Base-by-base conservation (phyloP, 1,284 basidiomycete species). In the Cystobasidium sp. region DNA sequence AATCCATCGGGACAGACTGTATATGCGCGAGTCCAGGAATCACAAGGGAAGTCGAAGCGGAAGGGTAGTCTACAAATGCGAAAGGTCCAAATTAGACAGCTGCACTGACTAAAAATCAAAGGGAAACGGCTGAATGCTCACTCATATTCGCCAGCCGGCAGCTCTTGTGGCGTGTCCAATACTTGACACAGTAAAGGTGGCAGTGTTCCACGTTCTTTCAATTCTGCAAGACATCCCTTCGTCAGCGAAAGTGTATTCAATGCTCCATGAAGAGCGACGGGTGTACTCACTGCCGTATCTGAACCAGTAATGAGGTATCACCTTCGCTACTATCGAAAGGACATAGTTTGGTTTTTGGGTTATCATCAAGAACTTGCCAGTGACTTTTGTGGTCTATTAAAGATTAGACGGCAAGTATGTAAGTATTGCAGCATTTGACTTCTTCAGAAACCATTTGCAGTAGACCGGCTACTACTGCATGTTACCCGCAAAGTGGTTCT, bases 1-100 rank as follows among this genome's bases (percentile, higher is more conserved):
- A 61, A 20, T 37, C 20, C 46, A 6, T 51, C 62, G 14, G 59
- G 59, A 49, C 49, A 49, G 44, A 51, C 62, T 31, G 49, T 49
- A 51, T 49, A 49, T n/a, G 46, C 31, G 9, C 62, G 20, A 37
- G 9, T 44, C 62, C 62, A 65, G 1, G 31, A 51, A 49, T 49
- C 44, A 24, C 62, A 65, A 18, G 62, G 62, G 20, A 65, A 37
- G 14, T 65, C 62, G 46, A 65, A 65, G 22, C n/a, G 14, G 31
- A 65, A 65, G 14, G 62, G 62, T 20, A 65, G 20, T 65, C 62
- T 65, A 31, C 10, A 24, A 6, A 20, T 8, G 31, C 6, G 39
- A 31, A 61, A 31, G 58, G n/a, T 31, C 14, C 14, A 37, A 31
- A 31, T 9, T 43, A 31, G 20, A 55, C 20, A 47, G 9, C 46